Evolutionary conservation across 768 basidiomycete genomes (phyloP), one percentile per base, ranked within the genome.

Genomic region (Chiua virens): DNA sequence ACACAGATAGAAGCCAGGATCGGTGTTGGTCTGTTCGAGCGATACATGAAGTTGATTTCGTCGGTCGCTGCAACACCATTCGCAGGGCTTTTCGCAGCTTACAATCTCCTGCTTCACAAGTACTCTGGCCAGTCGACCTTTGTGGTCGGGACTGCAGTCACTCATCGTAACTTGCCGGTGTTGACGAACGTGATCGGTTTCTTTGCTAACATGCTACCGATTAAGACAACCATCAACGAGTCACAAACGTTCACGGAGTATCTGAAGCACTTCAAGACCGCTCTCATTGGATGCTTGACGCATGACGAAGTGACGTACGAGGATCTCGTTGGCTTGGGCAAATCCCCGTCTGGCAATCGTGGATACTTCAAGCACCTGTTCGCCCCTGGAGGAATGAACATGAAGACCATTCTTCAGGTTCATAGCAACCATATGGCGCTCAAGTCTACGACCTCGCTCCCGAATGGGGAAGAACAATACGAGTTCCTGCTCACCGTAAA

Each of bases 291-390:
- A 2, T 57, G 57, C 48, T 48, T 68, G 30, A 47, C 47, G 2
- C 60, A 67, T 30, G 66, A 63, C 38, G 66, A 67, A 20, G 66
- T 64, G 23, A 68, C 62, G 4, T 67, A 65, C 36, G 66, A 67
- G 44, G 66, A 67, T 45, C 60, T 67, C 20, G 66, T 67, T 41
- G 47, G 47, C 20, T 54, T 65, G 13, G 61, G 61, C 27, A 67
- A 62, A 42, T 62, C 63, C 3, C 53, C 62, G 20, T 47, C 61
- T 14, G 43, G 55, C 17, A 52, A 46, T 17, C 65, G 65, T 25
- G 63, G 65, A 50, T 67, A 67, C 57, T 67, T 67, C 57, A 67
- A 67, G 43, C 65, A 67, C 47, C 47, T 67, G 23, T 67, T 67
- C 55, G 65, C 66, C 32, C 59, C 61, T 3, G 66, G 66, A 28